Evolutionary conservation across 1,284 basidiomycete species (phyloP).

Genomic region (Sanghuangporus baumii): DNA sequence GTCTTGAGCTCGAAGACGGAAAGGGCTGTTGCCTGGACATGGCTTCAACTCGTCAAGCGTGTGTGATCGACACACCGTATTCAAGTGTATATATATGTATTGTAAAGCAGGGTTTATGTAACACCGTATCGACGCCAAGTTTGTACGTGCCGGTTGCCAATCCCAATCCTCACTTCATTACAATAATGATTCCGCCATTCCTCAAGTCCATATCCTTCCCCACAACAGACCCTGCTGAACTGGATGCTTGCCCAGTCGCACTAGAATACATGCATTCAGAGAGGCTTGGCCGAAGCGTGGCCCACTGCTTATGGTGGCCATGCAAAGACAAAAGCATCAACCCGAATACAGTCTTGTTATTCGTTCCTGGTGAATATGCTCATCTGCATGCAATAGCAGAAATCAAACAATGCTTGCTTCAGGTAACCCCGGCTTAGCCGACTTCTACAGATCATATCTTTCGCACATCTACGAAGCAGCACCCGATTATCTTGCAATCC

Average conservation of each 20-base stretch:
- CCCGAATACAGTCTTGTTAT: conserved; percentile 16
- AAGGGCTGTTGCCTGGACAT: conserved; percentile 17
- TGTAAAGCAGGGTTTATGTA: no score
- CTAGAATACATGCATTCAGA: conserved; percentile 7
- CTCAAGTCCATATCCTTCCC: not conserved
- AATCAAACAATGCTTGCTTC: not conserved
- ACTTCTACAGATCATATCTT: conserved; percentile 15
- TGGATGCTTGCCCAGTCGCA: not conserved
- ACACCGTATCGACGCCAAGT: not conserved
- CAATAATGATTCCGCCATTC: conserved; percentile 4
- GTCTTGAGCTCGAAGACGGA: conserved; percentile 9
- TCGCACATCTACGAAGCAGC: conserved; percentile 7
- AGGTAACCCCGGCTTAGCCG: conserved; percentile 17
- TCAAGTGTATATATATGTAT: no score
- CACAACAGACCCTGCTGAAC: not conserved
- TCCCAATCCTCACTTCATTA: not conserved
- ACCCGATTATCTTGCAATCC: conserved; percentile 21
- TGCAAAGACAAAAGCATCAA: not conserved
- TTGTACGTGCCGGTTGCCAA: not conserved
- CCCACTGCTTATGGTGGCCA: conserved; percentile 21
- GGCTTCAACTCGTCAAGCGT: not conserved
- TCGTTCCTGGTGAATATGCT: conserved; percentile 17
- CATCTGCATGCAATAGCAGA: not conserved
- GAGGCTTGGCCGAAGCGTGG: conserved; percentile 3
- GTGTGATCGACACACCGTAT: not conserved